A percentile compares a stretch with the other conserved stretches of the same genome.
Evolutionary conservation across 202 grass and related monocot genomes (phyloP).

Genomic region (Alloteropsis angusta): DNA sequence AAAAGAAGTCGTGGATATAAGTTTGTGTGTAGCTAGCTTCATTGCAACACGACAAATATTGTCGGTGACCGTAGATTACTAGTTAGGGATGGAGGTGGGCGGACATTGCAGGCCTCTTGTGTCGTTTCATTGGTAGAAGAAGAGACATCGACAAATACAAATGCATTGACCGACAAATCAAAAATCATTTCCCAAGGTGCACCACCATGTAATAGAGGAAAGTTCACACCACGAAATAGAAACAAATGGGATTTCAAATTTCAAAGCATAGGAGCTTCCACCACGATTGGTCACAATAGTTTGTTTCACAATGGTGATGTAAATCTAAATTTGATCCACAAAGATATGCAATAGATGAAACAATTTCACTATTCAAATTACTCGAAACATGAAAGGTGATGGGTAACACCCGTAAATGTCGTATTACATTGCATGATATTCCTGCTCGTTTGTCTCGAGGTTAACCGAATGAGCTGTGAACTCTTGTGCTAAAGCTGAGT

Average conservation of each 20-base stretch:
- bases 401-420: background rate
- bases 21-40: background rate
- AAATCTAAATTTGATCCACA: background rate
- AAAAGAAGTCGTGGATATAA: background rate
- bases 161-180: background rate
- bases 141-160: background rate
- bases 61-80: background rate
- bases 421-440: background rate
- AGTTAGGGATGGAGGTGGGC: background rate
- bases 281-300: background rate
- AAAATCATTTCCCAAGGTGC: background rate
- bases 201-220: background rate
- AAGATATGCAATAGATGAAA: background rate
- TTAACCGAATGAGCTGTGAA: background rate
- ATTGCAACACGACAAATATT: background rate
- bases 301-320: background rate
- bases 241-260: background rate
- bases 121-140: background rate
- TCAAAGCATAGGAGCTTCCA: background rate
- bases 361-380: background rate
- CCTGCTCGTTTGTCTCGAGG: background rate
- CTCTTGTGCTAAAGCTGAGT: background rate
- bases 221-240: background rate
- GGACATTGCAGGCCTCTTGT: no score
- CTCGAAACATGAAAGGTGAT: background rate